Evolutionary conservation across 139 green algal species (phyloP).

Genomic region (Closterium sp.): DNA sequence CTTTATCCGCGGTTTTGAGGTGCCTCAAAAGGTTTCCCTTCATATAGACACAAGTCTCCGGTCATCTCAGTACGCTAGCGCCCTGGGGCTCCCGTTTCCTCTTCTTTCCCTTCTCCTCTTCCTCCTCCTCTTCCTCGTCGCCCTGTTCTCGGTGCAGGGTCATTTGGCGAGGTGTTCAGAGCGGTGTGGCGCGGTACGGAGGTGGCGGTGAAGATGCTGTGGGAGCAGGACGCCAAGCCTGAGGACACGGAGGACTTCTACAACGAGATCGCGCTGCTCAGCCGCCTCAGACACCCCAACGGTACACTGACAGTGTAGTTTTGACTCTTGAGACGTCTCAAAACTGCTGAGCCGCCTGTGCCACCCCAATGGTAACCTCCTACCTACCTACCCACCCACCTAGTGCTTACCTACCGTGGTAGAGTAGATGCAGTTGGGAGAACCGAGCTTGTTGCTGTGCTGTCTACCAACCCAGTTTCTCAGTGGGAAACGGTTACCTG

Average conservation of each 20-base stretch:
- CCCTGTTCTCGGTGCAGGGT: slow-evolving; percentile 39
- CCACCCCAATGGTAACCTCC: background rate
- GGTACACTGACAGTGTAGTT: no score
- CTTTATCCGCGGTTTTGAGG: no score
- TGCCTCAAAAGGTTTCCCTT: no score
- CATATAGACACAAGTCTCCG: no score
- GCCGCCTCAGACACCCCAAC: slow-evolving; percentile 30
- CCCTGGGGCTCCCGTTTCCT: background rate
- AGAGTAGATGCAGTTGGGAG: no score
- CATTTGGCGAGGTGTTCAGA: slow-evolving; percentile 48
- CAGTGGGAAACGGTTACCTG: no score
- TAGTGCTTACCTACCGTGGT: no score
- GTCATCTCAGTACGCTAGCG: no score
- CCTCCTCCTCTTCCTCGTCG: background rate
- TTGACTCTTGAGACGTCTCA: no score
- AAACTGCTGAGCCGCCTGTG: background rate
- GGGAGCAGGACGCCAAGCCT: slow-evolving; percentile 22
- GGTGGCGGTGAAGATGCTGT: slow-evolving; percentile 52
- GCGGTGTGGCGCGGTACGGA: slow-evolving; percentile 47
- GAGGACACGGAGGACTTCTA: slow-evolving; percentile 46
- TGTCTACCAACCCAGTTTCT: no score
- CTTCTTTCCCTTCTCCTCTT: background rate
- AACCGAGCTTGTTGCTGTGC: no score
- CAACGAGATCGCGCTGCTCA: slow-evolving; percentile 44
- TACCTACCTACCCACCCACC: background rate